Base-by-base conservation (phyloP, 1,139 yeast species). In the Nakaseomyces glabratus region DNA sequence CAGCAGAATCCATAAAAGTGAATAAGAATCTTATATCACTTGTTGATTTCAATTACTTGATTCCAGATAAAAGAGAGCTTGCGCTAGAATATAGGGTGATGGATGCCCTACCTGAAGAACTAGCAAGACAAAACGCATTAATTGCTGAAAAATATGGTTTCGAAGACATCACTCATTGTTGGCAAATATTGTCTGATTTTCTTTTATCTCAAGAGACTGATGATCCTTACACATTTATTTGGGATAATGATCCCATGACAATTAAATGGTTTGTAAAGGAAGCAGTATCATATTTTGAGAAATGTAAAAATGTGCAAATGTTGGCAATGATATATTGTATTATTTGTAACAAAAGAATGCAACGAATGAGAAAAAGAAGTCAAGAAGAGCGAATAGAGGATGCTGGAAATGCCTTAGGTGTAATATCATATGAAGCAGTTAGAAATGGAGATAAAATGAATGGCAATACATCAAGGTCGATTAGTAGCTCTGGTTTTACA, bases 201-300 rank as follows among this genome's bases (percentile, higher is more conserved):
- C 30, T 57, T 7, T 46, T 55, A 37, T 46, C 44, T 2, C 47
- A 51, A 20, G 48, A 47, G 7, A 46, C 41, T 19, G 40, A 46
- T 15, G 41, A 48, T 25, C 49, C 51, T 15, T 56, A 61, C 37
- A 52, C 65, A 15, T 72, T 73, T 41, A 71, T 66, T 43, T 86
- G 96, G 95, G 90, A 88, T 0, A 61, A 71, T 4, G 94, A 84
- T 55, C 90, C 93, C 0, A 71, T 80, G 55, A 95, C 95, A 0
- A 71, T 76, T n/a, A 52, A 68, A 4, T 77, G 90, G 81, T 61
- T 85, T n/a, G 65, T 85, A 0, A 66, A 67, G 24, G 74, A 76
- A 43, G 62, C 86, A 32, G 66, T 88, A 51, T 55, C 60, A 1
- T 77, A 79, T 47, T 86, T 79, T 50, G 93, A 80, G 48, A 58